A percentile compares a stretch with the other conserved stretches of the same genome.
These are phyloP conservation scores for Erodium moschatum DNA, from an alignment of 441 rosid species.

Conservation along the genomic window DNA sequence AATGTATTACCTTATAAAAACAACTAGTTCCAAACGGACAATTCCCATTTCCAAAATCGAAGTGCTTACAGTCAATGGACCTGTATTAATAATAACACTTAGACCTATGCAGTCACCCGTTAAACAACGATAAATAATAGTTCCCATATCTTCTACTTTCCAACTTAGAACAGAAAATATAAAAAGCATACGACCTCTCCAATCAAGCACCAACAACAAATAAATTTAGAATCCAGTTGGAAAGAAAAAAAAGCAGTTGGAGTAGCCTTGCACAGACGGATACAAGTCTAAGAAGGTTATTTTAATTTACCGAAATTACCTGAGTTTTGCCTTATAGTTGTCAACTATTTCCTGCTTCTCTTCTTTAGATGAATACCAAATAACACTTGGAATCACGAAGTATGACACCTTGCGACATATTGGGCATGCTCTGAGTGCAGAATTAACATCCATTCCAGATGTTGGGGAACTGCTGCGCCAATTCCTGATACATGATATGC, in stretches of 20 bases:
- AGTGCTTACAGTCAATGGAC: slow-evolving; percentile 87
- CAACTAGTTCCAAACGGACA: slow-evolving; percentile 96
- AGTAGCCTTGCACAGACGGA: background rate
- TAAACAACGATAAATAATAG: background rate
- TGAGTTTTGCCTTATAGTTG: slow-evolving; percentile 72
- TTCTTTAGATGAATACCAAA: slow-evolving; percentile 79
- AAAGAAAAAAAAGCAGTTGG: too few relatives aligned
- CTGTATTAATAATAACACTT: slow-evolving; percentile 31
- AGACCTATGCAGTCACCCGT: background rate
- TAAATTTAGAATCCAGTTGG: background rate
- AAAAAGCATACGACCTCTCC: background rate
- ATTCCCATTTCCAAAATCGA: slow-evolving; percentile 79
- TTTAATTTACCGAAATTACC: slow-evolving; percentile 31
- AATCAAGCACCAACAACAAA: background rate
- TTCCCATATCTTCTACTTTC: background rate
- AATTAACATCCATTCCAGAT: slow-evolving; percentile 80
- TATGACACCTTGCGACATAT: slow-evolving; percentile 87
- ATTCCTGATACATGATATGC: slow-evolving; percentile 87
- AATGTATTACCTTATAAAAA: slow-evolving; percentile 60
- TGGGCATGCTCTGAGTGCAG: slow-evolving; percentile 78
- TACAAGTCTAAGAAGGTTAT: slow-evolving; percentile 3
- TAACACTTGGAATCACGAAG: slow-evolving; percentile 73
- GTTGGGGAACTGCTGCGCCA: slow-evolving; percentile 92
- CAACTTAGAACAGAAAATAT: slow-evolving; percentile 1
- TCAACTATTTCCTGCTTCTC: slow-evolving; percentile 77